Evolutionary conservation across 2,329 filamentous ascomycete species (phyloP).

Genomic region (Trichoderma cornu-damae): DNA sequence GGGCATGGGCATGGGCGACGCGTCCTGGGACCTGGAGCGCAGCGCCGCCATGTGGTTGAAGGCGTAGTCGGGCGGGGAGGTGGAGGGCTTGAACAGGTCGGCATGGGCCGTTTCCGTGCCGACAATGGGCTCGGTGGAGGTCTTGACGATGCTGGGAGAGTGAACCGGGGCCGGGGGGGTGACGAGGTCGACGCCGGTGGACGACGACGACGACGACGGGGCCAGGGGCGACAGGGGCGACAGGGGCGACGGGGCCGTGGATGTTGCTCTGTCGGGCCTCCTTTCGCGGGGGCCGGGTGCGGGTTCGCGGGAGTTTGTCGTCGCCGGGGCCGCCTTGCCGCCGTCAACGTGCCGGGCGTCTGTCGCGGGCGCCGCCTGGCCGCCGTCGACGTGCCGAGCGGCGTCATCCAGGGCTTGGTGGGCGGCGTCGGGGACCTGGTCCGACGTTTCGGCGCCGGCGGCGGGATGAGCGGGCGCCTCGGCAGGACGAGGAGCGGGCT

Average conservation of each 20-base stretch:
- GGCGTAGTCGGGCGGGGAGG: slow-evolving; percentile 55
- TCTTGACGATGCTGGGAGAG: slow-evolving; percentile 35
- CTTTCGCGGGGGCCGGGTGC: slow-evolving; percentile 47
- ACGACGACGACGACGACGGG: slow-evolving; percentile 37
- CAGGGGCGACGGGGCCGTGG: slow-evolving; percentile 41
- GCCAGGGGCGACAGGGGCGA: slow-evolving; percentile 46
- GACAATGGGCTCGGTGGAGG: slow-evolving; percentile 59
- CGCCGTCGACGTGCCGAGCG: slow-evolving; percentile 51
- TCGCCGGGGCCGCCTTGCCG: slow-evolving; percentile 45
- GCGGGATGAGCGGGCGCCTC: too few species aligned
- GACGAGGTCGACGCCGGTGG: slow-evolving; percentile 46
- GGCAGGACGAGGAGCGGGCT: too few species aligned
- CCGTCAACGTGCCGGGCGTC: slow-evolving; percentile 53
- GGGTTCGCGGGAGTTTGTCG: slow-evolving; percentile 35
- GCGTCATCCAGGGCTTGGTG: slow-evolving; percentile 37
- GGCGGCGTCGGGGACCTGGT: slow-evolving; percentile 35
- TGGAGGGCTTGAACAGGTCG: slow-evolving; percentile 56
- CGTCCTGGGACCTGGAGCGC: slow-evolving; percentile 56
- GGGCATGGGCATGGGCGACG: slow-evolving; percentile 44
- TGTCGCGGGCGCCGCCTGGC: slow-evolving; percentile 43
- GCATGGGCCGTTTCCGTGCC: slow-evolving; percentile 62
- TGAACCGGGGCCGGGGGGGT: slow-evolving; percentile 36
- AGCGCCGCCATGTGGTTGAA: slow-evolving; percentile 62
- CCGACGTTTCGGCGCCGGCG: neutral
- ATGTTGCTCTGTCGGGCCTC: slow-evolving; percentile 38